Conservation (phyloP, 2,329 filamentous ascomycete species). For the Aspergillus bombycis region DNA sequence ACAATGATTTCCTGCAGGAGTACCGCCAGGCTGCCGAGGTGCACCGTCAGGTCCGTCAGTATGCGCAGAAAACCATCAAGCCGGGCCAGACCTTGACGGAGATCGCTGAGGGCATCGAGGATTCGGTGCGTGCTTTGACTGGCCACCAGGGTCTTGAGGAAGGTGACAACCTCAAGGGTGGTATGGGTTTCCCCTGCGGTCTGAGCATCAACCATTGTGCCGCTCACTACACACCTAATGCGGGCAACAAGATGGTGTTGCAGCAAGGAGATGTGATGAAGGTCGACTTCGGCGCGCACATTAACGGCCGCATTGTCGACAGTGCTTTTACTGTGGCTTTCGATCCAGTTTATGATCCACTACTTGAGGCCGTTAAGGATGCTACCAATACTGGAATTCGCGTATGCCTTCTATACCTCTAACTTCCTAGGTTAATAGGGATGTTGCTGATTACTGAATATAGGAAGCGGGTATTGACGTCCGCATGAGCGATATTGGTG, state of each 20-base stretch:
- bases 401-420: conserved; percentile 37
- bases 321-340: conserved; percentile 72
- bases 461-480: conserved; percentile 89
- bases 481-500: conserved; percentile 82
- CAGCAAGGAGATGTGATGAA: conserved; percentile 72
- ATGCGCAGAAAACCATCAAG: conserved; percentile 78
- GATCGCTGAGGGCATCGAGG: conserved; percentile 85
- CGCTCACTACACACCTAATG: conserved; percentile 85
- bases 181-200: conserved; percentile 86
- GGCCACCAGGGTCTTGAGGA: conserved; percentile 77
- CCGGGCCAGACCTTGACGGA: conserved; percentile 79
- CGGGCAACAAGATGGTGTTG: conserved; percentile 75
- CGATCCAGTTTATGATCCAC: conserved; percentile 69
- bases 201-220: conserved; percentile 83
- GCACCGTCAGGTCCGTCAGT: conserved; percentile 85
- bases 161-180: conserved; percentile 75
- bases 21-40: conserved; percentile 85
- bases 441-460: conserved; percentile 16
- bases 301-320: conserved; percentile 72
- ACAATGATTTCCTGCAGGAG: conserved; percentile 76
- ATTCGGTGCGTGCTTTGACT: conserved; percentile 74
- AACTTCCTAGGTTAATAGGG: neutral
- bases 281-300: conserved; percentile 71
- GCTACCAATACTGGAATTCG: conserved; percentile 75
- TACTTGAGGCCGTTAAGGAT: conserved; percentile 68